Conservation (phyloP, 176 grass and related monocot genomes). For the Carex kokanica region DNA sequence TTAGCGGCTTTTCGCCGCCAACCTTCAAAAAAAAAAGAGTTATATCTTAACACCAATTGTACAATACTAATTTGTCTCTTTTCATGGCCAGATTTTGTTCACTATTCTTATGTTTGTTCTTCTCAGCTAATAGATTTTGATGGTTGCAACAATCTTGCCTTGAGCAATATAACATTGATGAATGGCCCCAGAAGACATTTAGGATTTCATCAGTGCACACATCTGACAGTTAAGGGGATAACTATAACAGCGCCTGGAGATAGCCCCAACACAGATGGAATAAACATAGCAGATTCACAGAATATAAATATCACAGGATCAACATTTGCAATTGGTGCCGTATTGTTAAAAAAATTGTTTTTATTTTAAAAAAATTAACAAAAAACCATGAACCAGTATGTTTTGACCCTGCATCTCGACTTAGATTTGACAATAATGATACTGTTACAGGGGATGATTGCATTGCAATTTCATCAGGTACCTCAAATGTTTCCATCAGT, state of each 20-base stretch:
- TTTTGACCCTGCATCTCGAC: not conserved
- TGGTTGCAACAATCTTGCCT: constrained; percentile 39
- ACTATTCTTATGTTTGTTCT: not conserved
- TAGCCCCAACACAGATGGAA: constrained; percentile 93
- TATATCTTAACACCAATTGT: not conserved
- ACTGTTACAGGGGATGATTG: constrained; percentile 71
- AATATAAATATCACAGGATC: constrained; percentile 46
- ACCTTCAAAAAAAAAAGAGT: no score
- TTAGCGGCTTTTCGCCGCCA: no score
- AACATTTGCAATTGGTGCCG: constrained; percentile 53
- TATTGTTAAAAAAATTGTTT: not conserved
- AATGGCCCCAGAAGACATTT: constrained; percentile 77
- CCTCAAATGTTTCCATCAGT: constrained; percentile 47
- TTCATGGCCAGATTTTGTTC: not conserved
- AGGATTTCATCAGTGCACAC: constrained; percentile 49
- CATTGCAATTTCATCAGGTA: constrained; percentile 69
- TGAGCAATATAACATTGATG: constrained; percentile 54
- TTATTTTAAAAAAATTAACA: not conserved
- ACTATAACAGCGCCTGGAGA: constrained; percentile 60
- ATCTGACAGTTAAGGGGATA: constrained; percentile 53
- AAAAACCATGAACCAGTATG: not conserved
- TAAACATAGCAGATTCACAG: constrained; percentile 56
- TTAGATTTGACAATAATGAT: constrained; percentile 5
- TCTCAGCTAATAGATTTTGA: constrained; percentile 71
- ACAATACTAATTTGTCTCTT: not conserved